Evolutionary conservation across 495 filamentous ascomycete genomes (phyloP).

Genomic region (Staphylotrichum tortipilum): DNA sequence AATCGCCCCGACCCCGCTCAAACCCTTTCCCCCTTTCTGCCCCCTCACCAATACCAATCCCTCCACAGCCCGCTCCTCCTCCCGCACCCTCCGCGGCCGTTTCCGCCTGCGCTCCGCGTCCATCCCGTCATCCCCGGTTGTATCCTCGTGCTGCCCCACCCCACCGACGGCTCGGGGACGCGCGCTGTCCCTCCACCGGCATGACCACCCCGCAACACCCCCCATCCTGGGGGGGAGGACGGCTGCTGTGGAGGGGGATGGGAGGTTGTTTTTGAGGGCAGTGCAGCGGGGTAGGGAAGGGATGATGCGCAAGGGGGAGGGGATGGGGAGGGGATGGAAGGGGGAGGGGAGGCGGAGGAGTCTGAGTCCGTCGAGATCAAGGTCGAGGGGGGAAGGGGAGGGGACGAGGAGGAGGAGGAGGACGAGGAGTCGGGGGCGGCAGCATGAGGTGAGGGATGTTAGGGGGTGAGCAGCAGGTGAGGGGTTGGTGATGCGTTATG

Average conservation of each 20-base stretch:
- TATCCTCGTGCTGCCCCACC: not conserved
- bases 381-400: not conserved
- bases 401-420: conserved; percentile 9
- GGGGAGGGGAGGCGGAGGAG: conserved; percentile 4
- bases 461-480: not conserved
- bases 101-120: conserved; percentile 31
- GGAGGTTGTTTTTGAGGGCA: not conserved
- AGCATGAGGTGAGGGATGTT: not conserved
- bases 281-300: no score
- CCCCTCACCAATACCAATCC: no score
- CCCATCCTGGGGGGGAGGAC: no score
- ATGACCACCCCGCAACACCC: not conserved
- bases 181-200: not conserved
- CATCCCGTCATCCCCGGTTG: not conserved
- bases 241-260: no score
- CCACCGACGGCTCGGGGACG: not conserved
- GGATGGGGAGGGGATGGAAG: not conserved
- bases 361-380: conserved; percentile 12
- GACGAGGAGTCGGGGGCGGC: conserved; percentile 10
- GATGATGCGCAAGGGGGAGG: not conserved
- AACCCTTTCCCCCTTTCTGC: no score
- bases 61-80: no score
- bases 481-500: not conserved
- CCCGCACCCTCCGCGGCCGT: conserved; percentile 32
- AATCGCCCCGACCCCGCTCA: no score